Percentiles rank a stretch among this genome's conserved stretches.
These are phyloP conservation scores for Gomphus bonarii DNA, from an alignment of 1,284 basidiomycete species.

Conservation along the genomic window DNA sequence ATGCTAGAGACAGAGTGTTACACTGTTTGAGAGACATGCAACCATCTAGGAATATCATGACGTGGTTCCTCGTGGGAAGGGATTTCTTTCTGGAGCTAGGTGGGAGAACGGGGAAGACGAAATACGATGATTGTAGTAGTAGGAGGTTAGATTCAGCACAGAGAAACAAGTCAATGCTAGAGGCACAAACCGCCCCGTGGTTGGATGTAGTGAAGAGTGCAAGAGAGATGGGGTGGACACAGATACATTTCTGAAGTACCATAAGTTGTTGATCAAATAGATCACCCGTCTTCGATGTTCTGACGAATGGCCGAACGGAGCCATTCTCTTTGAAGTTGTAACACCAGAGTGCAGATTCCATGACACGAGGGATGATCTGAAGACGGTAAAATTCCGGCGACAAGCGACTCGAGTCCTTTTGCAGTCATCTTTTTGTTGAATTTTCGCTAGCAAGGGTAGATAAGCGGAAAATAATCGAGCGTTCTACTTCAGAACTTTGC, in stretches of 20 bases:
- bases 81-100: constrained; percentile 27
- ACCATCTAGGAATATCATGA: constrained; percentile 38
- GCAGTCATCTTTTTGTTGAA: too few relatives aligned
- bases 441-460: too few relatives aligned
- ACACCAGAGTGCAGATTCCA: too few relatives aligned
- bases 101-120: constrained; percentile 34
- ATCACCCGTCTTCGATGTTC: too few relatives aligned
- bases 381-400: too few relatives aligned
- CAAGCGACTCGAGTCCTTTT: too few relatives aligned
- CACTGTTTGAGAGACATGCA: constrained; percentile 34
- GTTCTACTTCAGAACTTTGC: too few relatives aligned
- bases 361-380: too few relatives aligned
- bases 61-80: constrained; percentile 32
- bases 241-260: constrained; percentile 20
- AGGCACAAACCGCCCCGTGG: constrained; percentile 25
- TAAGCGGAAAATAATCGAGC: too few relatives aligned
- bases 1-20: constrained; percentile 29
- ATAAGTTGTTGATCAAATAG: background rate
- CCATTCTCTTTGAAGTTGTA: background rate
- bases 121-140: constrained; percentile 32
- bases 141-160: constrained; percentile 13
- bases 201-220: constrained; percentile 27
- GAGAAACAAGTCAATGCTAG: constrained; percentile 20
- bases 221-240: constrained; percentile 45
- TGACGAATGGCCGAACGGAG: background rate